phyloP scores from a whole-genome alignment of 2,329 filamentous ascomycete genomes.

The Cordyceps cateniannulata region DNA sequence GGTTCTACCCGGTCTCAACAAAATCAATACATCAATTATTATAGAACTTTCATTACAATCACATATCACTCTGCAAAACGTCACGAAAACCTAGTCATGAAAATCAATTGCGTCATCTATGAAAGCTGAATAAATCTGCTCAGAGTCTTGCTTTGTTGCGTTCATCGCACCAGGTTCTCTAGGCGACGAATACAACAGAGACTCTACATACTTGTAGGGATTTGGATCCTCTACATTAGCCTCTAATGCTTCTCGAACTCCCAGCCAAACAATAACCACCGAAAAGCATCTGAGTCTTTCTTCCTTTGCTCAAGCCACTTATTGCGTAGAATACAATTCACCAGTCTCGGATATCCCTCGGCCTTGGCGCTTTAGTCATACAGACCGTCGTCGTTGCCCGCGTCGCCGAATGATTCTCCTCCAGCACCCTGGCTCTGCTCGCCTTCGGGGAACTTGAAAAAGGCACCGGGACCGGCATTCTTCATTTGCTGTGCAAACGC shows the following conservation, averaged over 20 bases:
- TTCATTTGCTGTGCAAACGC: conserved; percentile 99
- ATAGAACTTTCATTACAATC: background rate
- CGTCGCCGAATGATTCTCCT: conserved; percentile 68
- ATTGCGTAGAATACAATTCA: conserved; percentile 16
- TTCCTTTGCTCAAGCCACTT: conserved; percentile 8
- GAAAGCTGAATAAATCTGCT: conserved; percentile 19
- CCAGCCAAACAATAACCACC: conserved; percentile 22
- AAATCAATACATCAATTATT: background rate
- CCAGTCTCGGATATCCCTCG: background rate
- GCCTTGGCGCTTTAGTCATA: conserved; percentile 66
- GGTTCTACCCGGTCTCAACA: background rate
- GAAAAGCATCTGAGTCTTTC: conserved; percentile 15
- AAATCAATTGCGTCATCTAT: conserved; percentile 29
- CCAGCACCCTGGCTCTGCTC: conserved; percentile 58
- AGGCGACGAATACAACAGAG: background rate
- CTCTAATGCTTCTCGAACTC: conserved; percentile 23
- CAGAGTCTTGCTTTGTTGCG: background rate
- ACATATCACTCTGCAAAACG: background rate
- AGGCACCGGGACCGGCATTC: conserved; percentile 89
- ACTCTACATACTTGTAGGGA: conserved; percentile 5
- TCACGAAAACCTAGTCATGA: background rate
- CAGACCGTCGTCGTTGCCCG: conserved; percentile 91
- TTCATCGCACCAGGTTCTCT: background rate
- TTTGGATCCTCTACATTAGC: conserved; percentile 18
- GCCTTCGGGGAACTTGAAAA: conserved; percentile 91